A percentile compares a stretch with the other conserved stretches of the same genome.
These are phyloP conservation scores for Fusarium nodosum DNA, from an alignment of 2,329 filamentous ascomycete species.

Conservation along the genomic window DNA sequence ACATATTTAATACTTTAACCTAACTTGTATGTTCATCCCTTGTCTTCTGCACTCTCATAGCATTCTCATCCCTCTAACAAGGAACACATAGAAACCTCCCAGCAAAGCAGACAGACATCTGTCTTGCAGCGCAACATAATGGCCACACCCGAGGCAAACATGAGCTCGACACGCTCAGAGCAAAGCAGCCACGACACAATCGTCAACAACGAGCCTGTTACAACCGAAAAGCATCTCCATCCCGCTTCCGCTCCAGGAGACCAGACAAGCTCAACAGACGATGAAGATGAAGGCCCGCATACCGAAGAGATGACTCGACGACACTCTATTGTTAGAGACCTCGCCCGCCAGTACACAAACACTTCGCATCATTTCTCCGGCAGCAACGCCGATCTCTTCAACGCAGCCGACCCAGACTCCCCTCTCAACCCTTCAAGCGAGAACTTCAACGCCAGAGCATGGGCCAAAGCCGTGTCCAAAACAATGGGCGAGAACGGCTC, in stretches of 20 bases:
- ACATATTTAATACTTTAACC: conserved; percentile 24
- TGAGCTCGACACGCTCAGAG: conserved; percentile 25
- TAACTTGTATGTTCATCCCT: conserved; percentile 12
- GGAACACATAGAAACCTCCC: neutral
- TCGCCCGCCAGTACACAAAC: conserved; percentile 38
- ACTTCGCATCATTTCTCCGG: conserved; percentile 35
- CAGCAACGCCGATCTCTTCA: conserved; percentile 34
- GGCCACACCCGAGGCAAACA: conserved; percentile 27
- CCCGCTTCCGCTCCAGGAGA: neutral
- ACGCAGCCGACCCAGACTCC: conserved; percentile 52
- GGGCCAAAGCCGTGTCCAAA: conserved; percentile 51
- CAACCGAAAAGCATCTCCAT: conserved; percentile 24
- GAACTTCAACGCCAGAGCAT: conserved; percentile 64
- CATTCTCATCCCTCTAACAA: neutral
- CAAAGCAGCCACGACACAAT: conserved; percentile 40
- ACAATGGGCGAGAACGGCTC: conserved; percentile 46
- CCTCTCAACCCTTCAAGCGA: conserved; percentile 62
- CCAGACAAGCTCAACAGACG: conserved; percentile 20
- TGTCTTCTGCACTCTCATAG: too few relatives aligned
- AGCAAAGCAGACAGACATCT: conserved; percentile 3
- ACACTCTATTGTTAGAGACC: conserved; percentile 42
- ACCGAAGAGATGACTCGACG: conserved; percentile 38
- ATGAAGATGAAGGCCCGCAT: conserved; percentile 13
- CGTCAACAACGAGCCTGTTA: conserved; percentile 26
- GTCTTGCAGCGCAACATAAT: conserved; percentile 5